Evolutionary conservation across 441 rosid species (phyloP).

Genomic region (Adansonia gregorii): DNA sequence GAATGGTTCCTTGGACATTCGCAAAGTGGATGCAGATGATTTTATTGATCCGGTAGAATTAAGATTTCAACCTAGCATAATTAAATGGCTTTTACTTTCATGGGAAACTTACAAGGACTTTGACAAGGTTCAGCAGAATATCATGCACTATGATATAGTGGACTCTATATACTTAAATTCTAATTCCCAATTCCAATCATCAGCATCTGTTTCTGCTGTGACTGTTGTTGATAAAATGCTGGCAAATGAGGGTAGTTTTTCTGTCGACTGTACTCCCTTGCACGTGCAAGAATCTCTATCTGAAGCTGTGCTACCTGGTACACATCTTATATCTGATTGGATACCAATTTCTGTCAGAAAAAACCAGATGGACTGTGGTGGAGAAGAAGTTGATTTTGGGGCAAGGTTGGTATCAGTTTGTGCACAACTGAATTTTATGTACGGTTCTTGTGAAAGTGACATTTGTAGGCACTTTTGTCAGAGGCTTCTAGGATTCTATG

Average conservation of each 20-base stretch:
- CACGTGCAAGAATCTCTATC: constrained; percentile 45
- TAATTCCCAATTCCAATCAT: constrained; percentile 46
- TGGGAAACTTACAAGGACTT: constrained; percentile 59
- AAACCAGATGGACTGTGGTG: constrained; percentile 39
- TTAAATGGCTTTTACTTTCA: constrained; percentile 68
- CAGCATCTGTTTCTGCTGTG: constrained; percentile 36
- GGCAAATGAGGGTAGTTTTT: constrained; percentile 36
- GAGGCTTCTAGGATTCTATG: constrained; percentile 16
- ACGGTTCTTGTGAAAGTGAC: neutral
- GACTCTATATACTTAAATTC: constrained; percentile 53
- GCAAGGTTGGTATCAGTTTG: constrained; percentile 63
- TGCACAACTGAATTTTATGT: constrained; percentile 15
- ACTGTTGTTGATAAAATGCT: constrained; percentile 30
- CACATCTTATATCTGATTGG: constrained; percentile 87
- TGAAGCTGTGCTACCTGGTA: constrained; percentile 56
- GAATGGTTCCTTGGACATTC: constrained; percentile 90
- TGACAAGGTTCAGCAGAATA: constrained; percentile 35
- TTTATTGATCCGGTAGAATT: constrained; percentile 80
- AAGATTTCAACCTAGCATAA: constrained; percentile 66
- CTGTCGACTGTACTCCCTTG: constrained; percentile 45
- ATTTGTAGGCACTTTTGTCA: neutral
- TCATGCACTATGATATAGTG: constrained; percentile 33
- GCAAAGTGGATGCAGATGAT: constrained; percentile 85
- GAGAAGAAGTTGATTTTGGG: constrained; percentile 74
- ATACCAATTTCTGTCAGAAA: constrained; percentile 56